Percentiles rank a stretch among this genome's conserved stretches.
Conservation (phyloP, 2,329 filamentous ascomycete genomes). For the Cryoendolithus antarcticus region DNA sequence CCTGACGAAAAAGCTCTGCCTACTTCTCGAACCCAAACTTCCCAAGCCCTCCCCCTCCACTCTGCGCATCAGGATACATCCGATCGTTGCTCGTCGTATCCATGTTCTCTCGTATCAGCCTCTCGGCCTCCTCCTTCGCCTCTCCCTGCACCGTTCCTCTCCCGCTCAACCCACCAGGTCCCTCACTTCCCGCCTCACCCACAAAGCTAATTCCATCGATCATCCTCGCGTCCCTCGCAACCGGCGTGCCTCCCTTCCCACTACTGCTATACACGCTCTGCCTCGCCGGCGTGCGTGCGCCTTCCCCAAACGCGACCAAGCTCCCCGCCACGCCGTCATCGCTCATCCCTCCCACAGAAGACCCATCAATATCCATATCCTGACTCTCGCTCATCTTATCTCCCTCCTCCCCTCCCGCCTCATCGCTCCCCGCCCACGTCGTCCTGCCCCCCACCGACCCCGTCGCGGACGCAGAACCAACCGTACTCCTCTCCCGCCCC, state of each 20-base stretch:
- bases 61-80: conserved; percentile 9
- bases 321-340: conserved; percentile 66
- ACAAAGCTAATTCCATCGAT: conserved; percentile 37
- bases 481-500: conserved; percentile 68
- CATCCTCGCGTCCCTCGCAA: conserved; percentile 28
- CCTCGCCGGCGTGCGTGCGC: conserved; percentile 48
- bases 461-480: conserved; percentile 81
- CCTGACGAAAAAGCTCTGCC: too few species aligned
- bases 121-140: conserved; percentile 46
- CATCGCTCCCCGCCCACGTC: conserved; percentile 52
- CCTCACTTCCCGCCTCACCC: conserved; percentile 27
- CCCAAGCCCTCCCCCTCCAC: conserved; percentile 31
- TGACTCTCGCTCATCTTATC: conserved; percentile 55
- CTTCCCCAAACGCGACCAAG: conserved; percentile 85
- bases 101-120: conserved; percentile 49
- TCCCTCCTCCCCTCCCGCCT: conserved; percentile 38
- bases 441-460: conserved; percentile 59
- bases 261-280: conserved; percentile 63
- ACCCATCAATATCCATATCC: conserved; percentile 34
- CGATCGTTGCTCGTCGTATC: conserved; percentile 29
- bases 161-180: conserved; percentile 6
- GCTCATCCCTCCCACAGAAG: conserved; percentile 66
- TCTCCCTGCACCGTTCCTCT: conserved; percentile 9
- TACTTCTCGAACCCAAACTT: conserved; percentile 48
- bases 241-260: conserved; percentile 21